Evolutionary conservation across 2,329 filamentous ascomycete genomes (phyloP), one percentile per base, ranked within the genome.

Genomic region (Boeremia exigua): DNA sequence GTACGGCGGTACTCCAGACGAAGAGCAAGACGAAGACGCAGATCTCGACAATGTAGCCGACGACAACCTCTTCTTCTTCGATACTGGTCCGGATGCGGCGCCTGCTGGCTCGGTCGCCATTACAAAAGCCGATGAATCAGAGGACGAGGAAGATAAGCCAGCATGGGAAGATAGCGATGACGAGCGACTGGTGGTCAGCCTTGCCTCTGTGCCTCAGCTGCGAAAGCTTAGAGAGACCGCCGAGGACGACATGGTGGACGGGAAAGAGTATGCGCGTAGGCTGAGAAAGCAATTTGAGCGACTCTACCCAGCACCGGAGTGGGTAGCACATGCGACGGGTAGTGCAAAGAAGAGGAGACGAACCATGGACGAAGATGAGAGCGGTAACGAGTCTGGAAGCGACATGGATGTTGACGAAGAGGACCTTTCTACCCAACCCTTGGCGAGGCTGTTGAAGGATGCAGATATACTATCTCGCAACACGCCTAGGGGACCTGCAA

Each of bases 111-210:
- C 75, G 17, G 70, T 73, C 4, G 75, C 77, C 32, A 71, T 72
- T 10, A 76, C 78, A 2, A 75, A 80, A 19, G 71, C 75, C 19
- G 65, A 54, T 1, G 78, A 77, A 29, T 75, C 73, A 30, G 76
- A 77, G 17, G 73, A 74, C 15, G 63, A 75, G 23, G 65, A 68
- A 4, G 74, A 74, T 33, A 79, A 80, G 17, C 82, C 88, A 2
- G 90, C 87, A 1, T 99, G 95, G 95, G 87, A 93, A 65, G 95
- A 99, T 73, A 98, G 93, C 75, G 95, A 99, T 68, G 95, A 99
- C 71, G 95, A 98, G 71, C 85, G 91, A 49, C 80, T 97, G 59
- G 85, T 87, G 6, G 84, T 99, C 44, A 98, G 94, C 12, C 82
- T 99, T 34, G 89, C 91, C 3, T 84, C 86, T 25, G 87, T 88